phyloP scores from a whole-genome alignment of 345 rosid species.

The Bruguiera parviflora region DNA sequence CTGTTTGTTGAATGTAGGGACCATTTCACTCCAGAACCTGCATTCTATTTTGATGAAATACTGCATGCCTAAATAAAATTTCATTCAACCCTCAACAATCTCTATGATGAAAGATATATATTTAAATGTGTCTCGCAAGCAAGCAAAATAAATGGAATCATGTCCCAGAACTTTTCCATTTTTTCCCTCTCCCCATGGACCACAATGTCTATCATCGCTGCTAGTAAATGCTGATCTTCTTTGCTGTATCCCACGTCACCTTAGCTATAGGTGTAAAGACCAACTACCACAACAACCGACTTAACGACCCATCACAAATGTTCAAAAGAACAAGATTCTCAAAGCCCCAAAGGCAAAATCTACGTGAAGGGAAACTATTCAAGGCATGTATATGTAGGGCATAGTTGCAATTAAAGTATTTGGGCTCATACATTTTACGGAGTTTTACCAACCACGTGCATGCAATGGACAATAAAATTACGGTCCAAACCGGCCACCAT shows the following conservation, averaged over 20 bases:
- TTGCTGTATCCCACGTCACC: background rate
- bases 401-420: background rate
- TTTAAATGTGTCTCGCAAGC: conserved; percentile 18
- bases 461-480: conserved; percentile 13
- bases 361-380: background rate
- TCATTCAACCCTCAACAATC: conserved; percentile 31
- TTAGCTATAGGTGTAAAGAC: conserved; percentile 8
- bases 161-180: background rate
- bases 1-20: conserved; percentile 28
- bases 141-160: conserved; percentile 19
- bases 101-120: background rate
- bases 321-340: conserved; percentile 2
- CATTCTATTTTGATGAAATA: background rate
- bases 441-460: conserved; percentile 16
- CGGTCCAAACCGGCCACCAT: conserved; percentile 7
- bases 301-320: conserved; percentile 19
- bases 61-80: conserved; percentile 11
- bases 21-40: conserved; percentile 19
- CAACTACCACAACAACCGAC: conserved; percentile 36
- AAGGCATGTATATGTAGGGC: background rate
- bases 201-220: background rate
- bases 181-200: background rate
- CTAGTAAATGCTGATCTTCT: background rate
- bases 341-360: background rate
- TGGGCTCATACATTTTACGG: background rate